Conservation (phyloP, 768 basidiomycete genomes). For the Gelatoporia subvermispora region DNA sequence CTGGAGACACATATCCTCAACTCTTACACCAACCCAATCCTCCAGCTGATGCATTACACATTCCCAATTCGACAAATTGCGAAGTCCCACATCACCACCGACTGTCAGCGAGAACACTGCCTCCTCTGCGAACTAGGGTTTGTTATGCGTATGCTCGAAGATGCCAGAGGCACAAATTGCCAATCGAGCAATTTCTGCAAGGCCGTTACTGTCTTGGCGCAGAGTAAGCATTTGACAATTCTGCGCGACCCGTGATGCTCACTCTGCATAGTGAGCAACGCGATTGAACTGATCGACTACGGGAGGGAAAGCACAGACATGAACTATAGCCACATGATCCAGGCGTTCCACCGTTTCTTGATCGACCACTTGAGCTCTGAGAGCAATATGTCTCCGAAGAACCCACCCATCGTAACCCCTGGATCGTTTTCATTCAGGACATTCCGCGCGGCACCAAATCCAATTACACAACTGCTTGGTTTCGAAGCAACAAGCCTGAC, state of each 20-base stretch:
- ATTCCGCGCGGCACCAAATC: constrained; percentile 46
- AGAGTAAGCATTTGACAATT: constrained; percentile 44
- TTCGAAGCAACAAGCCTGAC: constrained; percentile 73
- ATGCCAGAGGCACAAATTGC: constrained; percentile 90
- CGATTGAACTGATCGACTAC: constrained; percentile 87
- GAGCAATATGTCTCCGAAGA: constrained; percentile 58
- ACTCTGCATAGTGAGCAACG: constrained; percentile 49
- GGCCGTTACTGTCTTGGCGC: constrained; percentile 83
- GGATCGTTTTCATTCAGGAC: constrained; percentile 21
- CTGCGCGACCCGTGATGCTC: background rate
- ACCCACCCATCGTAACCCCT: constrained; percentile 40
- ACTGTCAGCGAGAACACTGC: constrained; percentile 89
- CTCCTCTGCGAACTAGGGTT: constrained; percentile 94
- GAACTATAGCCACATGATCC: constrained; percentile 86
- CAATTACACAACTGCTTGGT: constrained; percentile 82
- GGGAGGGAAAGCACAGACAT: constrained; percentile 69
- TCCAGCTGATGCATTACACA: constrained; percentile 88
- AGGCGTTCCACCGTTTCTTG: constrained; percentile 91
- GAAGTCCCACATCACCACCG: constrained; percentile 86
- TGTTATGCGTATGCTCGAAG: constrained; percentile 91
- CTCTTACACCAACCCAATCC: constrained; percentile 89
- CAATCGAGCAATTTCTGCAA: constrained; percentile 97
- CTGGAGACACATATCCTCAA: constrained; percentile 96
- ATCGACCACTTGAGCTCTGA: constrained; percentile 79
- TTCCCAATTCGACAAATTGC: constrained; percentile 74